Conservation (phyloP, 2,329 filamentous ascomycete species). For the Calonectria montana region DNA sequence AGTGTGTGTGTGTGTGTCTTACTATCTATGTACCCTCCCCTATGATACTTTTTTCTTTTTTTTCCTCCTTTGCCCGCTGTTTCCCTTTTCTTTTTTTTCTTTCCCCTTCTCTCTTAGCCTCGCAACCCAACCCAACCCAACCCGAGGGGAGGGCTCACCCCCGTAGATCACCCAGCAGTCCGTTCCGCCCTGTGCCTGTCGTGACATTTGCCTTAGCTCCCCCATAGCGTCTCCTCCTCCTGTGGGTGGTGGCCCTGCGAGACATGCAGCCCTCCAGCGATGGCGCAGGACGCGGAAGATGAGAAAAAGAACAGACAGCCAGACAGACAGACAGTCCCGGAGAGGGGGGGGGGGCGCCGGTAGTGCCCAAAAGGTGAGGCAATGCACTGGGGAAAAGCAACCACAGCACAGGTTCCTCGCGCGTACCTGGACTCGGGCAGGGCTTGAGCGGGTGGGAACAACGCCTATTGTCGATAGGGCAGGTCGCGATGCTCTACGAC, state of each 20-base stretch:
- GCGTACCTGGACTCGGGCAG: neutral
- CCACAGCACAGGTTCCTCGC: neutral
- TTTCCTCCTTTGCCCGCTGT: neutral
- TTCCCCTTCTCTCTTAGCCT: neutral
- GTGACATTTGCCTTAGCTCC: conserved; percentile 11
- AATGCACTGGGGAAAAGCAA: neutral
- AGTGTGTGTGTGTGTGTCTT: too few species aligned
- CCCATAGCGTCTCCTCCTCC: conserved; percentile 28
- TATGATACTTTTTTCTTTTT: neutral
- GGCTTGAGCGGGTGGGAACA: neutral
- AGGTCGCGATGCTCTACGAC: neutral
- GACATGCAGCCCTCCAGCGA: conserved; percentile 33
- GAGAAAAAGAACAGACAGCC: conserved; percentile 1
- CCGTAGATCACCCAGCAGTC: neutral
- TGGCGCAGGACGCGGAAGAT: conserved; percentile 15
- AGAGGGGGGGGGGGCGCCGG: neutral
- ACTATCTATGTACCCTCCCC: too few species aligned
- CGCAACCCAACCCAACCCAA: neutral
- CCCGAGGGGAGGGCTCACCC: conserved; percentile 3
- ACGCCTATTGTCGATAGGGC: neutral
- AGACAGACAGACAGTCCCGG: too few species aligned
- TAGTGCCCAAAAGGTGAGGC: neutral
- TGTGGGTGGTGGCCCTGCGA: conserved; percentile 19
- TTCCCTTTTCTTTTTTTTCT: neutral
- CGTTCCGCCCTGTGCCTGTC: neutral